Conservation (phyloP, 1,139 yeast species). For the Casaregolazyma lundiana region DNA sequence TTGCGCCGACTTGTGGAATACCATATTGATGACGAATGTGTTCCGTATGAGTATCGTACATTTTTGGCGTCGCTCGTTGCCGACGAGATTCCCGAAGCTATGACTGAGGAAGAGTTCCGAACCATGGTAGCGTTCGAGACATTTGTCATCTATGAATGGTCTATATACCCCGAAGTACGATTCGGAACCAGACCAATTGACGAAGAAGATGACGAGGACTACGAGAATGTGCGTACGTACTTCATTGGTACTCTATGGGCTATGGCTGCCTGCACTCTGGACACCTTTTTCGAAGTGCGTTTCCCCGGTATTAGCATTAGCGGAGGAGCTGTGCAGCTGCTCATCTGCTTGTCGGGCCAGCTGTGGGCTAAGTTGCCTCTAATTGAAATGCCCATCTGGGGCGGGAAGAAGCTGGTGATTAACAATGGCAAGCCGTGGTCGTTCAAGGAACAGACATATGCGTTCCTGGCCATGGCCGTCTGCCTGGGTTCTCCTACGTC, state of each 20-base stretch:
- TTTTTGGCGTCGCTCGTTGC: constrained; percentile 27
- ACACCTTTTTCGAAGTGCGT: constrained; percentile 50
- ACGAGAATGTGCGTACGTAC: constrained; percentile 46
- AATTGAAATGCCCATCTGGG: constrained; percentile 40
- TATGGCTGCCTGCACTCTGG: constrained; percentile 51
- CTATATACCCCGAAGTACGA: constrained; percentile 49
- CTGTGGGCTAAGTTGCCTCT: constrained; percentile 37
- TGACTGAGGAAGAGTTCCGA: constrained; percentile 28
- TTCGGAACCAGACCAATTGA: constrained; percentile 43
- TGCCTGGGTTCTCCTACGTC: constrained; percentile 39
- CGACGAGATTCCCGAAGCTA: constrained; percentile 14
- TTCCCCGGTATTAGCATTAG: constrained; percentile 45
- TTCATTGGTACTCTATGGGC: constrained; percentile 37
- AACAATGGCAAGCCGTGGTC: constrained; percentile 66
- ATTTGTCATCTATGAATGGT: constrained; percentile 40
- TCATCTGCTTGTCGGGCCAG: constrained; percentile 19
- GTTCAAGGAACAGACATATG: constrained; percentile 63
- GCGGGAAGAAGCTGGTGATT: constrained; percentile 38
- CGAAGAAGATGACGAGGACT: constrained; percentile 37
- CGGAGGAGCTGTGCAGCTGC: constrained; percentile 44
- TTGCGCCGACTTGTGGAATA: constrained; percentile 38
- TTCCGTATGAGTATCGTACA: constrained; percentile 38
- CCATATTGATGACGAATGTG: constrained; percentile 47
- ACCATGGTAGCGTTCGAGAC: constrained; percentile 37
- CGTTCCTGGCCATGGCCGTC: constrained; percentile 44